phyloP scores from a whole-genome alignment of 257 asterid genomes.

The Solanum etuberosum region DNA sequence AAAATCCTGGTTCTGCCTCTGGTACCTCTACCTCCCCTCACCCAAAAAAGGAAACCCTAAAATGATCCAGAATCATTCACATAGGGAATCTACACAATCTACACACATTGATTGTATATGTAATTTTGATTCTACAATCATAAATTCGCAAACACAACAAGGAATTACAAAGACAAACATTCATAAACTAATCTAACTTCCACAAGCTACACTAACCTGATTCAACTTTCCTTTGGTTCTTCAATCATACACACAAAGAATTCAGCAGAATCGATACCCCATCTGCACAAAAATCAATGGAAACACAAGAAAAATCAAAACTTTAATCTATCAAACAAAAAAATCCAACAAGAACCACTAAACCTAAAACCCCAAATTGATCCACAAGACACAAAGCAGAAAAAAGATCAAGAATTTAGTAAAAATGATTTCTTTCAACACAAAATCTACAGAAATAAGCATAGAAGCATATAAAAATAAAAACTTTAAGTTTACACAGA shows the following conservation, averaged over 20 bases:
- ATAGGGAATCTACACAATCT: background rate
- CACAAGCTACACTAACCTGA: background rate
- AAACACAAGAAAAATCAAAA: background rate
- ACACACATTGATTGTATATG: background rate
- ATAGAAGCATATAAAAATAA: background rate
- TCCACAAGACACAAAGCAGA: background rate
- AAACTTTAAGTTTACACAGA: background rate
- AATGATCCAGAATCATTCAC: background rate
- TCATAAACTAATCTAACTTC: background rate
- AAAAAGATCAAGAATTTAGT: background rate
- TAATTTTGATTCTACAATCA: background rate
- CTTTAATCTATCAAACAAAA: background rate
- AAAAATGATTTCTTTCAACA: background rate
- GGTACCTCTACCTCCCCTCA: background rate
- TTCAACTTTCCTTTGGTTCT: background rate
- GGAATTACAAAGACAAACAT: background rate
- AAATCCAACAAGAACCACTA: background rate
- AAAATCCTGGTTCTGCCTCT: background rate
- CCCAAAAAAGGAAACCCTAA: background rate
- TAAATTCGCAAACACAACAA: background rate
- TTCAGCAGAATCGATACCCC: background rate
- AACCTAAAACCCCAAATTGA: background rate
- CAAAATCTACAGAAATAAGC: background rate
- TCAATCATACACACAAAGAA: background rate
- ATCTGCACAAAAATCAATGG: background rate